Evolutionary conservation across 225 moss, liverwort and hornwort genomes (phyloP).

Genomic region (Sphagnum tenellum): DNA sequence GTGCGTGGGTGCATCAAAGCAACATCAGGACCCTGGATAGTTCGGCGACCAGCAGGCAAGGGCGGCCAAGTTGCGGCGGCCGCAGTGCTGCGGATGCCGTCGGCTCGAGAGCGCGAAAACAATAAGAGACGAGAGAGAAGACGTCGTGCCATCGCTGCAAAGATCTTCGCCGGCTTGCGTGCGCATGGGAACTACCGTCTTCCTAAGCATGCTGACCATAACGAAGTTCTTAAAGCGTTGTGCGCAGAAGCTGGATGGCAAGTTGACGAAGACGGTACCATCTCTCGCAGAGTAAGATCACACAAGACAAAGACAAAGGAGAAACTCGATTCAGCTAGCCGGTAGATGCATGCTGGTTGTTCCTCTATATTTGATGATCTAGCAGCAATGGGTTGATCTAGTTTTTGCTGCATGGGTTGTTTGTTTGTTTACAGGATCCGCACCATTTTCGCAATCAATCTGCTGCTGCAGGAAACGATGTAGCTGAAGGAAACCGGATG

Average conservation of each 20-base stretch:
- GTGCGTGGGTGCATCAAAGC: constrained; percentile 61
- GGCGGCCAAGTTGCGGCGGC: constrained; percentile 26
- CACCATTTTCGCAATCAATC: constrained; percentile 21
- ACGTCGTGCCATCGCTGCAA: constrained; percentile 89
- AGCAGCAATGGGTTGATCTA: too few relatives aligned
- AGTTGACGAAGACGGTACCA: constrained; percentile 98
- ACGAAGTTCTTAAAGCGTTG: constrained; percentile 93
- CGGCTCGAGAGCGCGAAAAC: constrained; percentile 79
- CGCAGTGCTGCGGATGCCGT: constrained; percentile 55
- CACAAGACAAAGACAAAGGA: too few relatives aligned
- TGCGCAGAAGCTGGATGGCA: constrained; percentile 99
- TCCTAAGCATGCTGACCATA: constrained; percentile 96
- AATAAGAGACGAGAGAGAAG: constrained; percentile 89
- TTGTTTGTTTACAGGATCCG: constrained; percentile 25
- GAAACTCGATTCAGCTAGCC: too few relatives aligned
- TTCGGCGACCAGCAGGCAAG: constrained; percentile 52
- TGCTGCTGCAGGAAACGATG: constrained; percentile 5
- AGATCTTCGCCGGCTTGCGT: constrained; percentile 87
- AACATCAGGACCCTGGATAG: constrained; percentile 69
- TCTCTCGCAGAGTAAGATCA: constrained; percentile 59
- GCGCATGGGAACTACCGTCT: constrained; percentile 95
- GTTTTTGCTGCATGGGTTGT: neutral
- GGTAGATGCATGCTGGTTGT: too few relatives aligned
- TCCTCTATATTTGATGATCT: too few relatives aligned
- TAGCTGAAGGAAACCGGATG: constrained; percentile 26